phyloP scores from a whole-genome alignment of 2,329 filamentous ascomycete species.

The Leptographium lundbergii region DNA sequence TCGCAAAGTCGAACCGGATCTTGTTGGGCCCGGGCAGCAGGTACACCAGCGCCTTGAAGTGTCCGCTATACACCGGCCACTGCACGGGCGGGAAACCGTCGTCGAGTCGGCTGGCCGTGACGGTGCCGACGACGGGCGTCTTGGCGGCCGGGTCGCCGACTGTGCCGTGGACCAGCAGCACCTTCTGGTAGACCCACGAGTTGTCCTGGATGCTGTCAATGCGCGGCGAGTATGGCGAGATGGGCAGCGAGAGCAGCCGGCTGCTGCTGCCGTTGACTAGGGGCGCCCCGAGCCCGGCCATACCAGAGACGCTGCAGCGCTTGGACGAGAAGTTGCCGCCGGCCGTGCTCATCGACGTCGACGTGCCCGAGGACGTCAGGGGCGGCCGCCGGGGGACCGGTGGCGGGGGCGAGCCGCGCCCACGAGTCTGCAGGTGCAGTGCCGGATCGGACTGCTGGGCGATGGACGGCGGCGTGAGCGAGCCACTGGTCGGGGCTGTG shows the following conservation, averaged over 20 bases:
- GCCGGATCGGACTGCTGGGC: conserved; percentile 53
- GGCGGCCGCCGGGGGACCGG: conserved; percentile 23
- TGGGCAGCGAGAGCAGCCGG: conserved; percentile 40
- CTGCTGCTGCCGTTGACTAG: conserved; percentile 40
- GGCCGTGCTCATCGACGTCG: conserved; percentile 13
- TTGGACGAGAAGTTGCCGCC: conserved; percentile 26
- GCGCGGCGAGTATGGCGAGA: conserved; percentile 70
- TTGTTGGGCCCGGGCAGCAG: conserved; percentile 85
- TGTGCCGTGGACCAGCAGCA: conserved; percentile 68
- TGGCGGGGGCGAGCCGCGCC: conserved; percentile 17
- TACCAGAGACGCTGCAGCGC: conserved; percentile 51
- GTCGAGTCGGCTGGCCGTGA: conserved; percentile 72
- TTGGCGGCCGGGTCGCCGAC: conserved; percentile 60
- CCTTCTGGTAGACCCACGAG: conserved; percentile 87
- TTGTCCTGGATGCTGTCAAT: conserved; percentile 70
- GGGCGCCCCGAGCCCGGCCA: conserved; percentile 47
- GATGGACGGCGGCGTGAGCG: conserved; percentile 63
- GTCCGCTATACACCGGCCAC: conserved; percentile 81
- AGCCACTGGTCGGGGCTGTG: conserved; percentile 53
- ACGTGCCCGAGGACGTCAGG: conserved; percentile 14
- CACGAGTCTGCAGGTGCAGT: conserved; percentile 49
- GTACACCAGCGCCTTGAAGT: conserved; percentile 86
- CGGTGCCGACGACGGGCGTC: conserved; percentile 59
- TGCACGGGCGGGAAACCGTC: conserved; percentile 69
- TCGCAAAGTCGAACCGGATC: conserved; percentile 76